Percentiles rank a stretch among this genome's conserved stretches.
phyloP scores from a whole-genome alignment of 2,329 filamentous ascomycete genomes.

The Nemania serpens region DNA sequence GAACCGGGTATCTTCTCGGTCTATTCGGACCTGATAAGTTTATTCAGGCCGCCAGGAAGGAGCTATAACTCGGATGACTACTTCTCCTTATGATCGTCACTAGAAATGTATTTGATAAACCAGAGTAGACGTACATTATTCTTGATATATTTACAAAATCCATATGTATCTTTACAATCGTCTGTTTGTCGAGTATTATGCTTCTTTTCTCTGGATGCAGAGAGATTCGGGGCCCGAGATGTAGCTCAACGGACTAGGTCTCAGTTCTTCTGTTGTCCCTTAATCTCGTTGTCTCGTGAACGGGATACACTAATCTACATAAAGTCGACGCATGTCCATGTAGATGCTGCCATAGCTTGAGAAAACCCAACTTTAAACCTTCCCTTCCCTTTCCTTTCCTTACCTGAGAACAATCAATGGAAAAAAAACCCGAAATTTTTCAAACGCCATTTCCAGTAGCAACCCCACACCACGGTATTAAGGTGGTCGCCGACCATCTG shows the following conservation, averaged over 20 bases:
- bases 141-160: too few species aligned
- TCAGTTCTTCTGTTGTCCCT: background rate
- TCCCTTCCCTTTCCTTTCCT: conserved; percentile 7
- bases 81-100: background rate
- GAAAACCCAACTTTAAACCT: conserved; percentile 4
- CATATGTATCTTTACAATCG: too few species aligned
- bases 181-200: too few species aligned
- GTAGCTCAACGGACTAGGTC: background rate
- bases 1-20: conserved; percentile 41
- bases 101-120: background rate
- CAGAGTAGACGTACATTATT: too few species aligned
- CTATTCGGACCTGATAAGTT: conserved; percentile 38
- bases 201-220: too few species aligned
- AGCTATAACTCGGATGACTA: conserved; percentile 14
- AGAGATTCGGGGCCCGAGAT: background rate
- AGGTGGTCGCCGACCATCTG: background rate
- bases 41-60: conserved; percentile 30
- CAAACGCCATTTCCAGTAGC: conserved; percentile 12
- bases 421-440: background rate
- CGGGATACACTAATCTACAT: conserved; percentile 18
- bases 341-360: background rate
- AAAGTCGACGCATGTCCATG: conserved; percentile 2
- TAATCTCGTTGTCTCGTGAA: background rate
- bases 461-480: background rate
- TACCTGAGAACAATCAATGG: conserved; percentile 3